phyloP scores from a whole-genome alignment of 1,284 basidiomycete species.

The Pseudozyma thailandica region DNA sequence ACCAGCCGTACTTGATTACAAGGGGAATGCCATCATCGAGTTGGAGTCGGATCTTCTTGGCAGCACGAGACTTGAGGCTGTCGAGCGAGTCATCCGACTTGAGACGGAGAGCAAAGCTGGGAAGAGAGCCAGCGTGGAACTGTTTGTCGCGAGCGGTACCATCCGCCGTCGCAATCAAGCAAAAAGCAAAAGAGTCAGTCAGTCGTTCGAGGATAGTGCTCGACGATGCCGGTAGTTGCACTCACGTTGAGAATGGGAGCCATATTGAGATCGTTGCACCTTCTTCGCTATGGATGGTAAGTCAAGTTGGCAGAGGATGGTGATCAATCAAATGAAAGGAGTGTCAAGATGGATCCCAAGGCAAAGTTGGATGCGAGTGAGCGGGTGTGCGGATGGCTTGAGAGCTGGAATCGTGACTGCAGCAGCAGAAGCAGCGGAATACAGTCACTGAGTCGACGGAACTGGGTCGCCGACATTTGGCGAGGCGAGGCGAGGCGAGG shows the following conservation, averaged over 20 bases:
- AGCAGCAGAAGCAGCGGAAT: background rate
- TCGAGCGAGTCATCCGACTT: slow-evolving; percentile 59
- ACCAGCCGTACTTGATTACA: slow-evolving; percentile 62
- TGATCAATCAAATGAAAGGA: background rate
- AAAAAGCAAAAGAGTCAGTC: background rate
- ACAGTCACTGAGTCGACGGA: slow-evolving; percentile 16
- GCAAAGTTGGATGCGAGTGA: background rate
- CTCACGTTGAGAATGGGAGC: slow-evolving; percentile 64
- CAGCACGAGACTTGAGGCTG: slow-evolving; percentile 55
- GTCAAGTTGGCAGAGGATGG: background rate
- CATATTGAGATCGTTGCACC: slow-evolving; percentile 30
- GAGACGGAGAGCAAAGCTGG: slow-evolving; percentile 64
- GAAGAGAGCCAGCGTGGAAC: slow-evolving; percentile 65
- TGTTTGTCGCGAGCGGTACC: slow-evolving; percentile 3
- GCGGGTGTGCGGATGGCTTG: slow-evolving; percentile 29
- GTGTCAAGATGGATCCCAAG: slow-evolving; percentile 1
- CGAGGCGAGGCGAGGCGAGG: background rate
- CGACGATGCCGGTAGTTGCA: background rate
- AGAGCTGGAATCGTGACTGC: background rate
- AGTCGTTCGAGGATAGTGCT: background rate
- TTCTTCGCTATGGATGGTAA: background rate
- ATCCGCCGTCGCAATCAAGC: background rate
- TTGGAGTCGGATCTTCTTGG: slow-evolving; percentile 61
- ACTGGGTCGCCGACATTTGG: slow-evolving; percentile 23
- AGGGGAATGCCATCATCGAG: slow-evolving; percentile 61